Evolutionary conservation across 371 early-diverging fungal genomes (phyloP).

Genomic region (Rhizopus microsporus): DNA sequence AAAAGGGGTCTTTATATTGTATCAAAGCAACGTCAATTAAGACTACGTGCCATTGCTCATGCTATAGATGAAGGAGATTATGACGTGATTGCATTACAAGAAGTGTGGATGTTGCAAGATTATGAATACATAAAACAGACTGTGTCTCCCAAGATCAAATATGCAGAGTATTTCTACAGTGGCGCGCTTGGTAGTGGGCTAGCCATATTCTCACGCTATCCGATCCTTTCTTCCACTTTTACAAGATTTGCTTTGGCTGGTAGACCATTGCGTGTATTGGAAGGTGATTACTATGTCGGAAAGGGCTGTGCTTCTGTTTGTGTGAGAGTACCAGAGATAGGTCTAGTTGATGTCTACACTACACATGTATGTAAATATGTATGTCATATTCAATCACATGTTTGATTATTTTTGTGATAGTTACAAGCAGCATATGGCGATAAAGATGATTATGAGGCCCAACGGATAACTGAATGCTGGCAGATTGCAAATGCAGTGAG

Average conservation of each 20-base stretch:
- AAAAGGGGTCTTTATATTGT: constrained; percentile 59
- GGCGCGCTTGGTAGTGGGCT: constrained; percentile 64
- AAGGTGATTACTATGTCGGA: constrained; percentile 68
- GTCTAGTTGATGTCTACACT: constrained; percentile 62
- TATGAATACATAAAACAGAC: constrained; percentile 42
- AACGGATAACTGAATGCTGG: constrained; percentile 63
- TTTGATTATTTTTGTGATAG: constrained; percentile 24
- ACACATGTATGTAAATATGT: constrained; percentile 54
- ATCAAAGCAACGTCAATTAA: constrained; percentile 47
- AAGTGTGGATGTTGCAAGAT: constrained; percentile 62
- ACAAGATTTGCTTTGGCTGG: constrained; percentile 58
- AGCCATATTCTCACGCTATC: constrained; percentile 53
- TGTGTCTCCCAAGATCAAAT: constrained; percentile 37
- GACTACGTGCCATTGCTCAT: constrained; percentile 58
- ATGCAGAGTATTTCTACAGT: constrained; percentile 53
- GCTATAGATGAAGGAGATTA: constrained; percentile 37
- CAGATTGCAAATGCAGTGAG: constrained; percentile 52
- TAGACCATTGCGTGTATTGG: constrained; percentile 53
- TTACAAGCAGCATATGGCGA: constrained; percentile 59
- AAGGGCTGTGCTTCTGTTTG: constrained; percentile 58
- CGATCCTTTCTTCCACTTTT: constrained; percentile 48
- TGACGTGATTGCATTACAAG: constrained; percentile 66
- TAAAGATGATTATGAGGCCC: constrained; percentile 50
- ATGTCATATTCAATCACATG: not conserved
- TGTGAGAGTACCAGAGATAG: constrained; percentile 56